Conservation (phyloP, 805 yeast genomes). For the Myxozyma vanderwaltii region DNA sequence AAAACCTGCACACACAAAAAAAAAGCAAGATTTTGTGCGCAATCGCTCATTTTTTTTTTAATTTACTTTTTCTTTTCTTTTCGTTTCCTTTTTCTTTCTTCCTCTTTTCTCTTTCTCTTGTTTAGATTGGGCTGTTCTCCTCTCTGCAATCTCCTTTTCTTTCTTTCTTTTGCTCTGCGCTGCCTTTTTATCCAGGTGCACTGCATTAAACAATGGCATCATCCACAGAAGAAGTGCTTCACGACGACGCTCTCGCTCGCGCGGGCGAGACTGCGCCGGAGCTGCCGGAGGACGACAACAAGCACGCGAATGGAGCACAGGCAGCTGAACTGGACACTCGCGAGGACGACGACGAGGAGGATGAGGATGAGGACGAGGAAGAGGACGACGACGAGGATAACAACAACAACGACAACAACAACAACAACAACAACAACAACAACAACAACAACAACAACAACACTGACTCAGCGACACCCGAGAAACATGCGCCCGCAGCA, state of each 20-base stretch:
- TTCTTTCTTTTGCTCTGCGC: background rate
- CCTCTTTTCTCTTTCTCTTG: background rate
- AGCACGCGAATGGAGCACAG: too few relatives aligned
- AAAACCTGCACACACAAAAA: background rate
- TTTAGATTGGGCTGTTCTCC: background rate
- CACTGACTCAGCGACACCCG: background rate
- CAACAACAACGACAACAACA: background rate
- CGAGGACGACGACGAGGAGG: background rate
- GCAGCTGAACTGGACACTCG: too few relatives aligned
- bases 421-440: slow-evolving; percentile 4
- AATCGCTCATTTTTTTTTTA: too few relatives aligned
- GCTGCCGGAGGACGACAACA: too few relatives aligned
- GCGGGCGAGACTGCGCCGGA: too few relatives aligned
- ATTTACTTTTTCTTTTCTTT: background rate
- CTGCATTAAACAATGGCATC: too few relatives aligned
- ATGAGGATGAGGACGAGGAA: background rate
- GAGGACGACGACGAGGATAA: slow-evolving; percentile 1
- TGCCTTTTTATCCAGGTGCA: background rate
- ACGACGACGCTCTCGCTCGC: too few relatives aligned
- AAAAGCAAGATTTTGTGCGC: background rate
- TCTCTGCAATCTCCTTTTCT: background rate
- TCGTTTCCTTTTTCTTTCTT: background rate
- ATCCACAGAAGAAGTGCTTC: too few relatives aligned
- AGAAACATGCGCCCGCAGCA: background rate
- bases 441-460: slow-evolving; percentile 5